Base-by-base conservation (phyloP, 345 rosid genomes). In the Firmiana major region DNA sequence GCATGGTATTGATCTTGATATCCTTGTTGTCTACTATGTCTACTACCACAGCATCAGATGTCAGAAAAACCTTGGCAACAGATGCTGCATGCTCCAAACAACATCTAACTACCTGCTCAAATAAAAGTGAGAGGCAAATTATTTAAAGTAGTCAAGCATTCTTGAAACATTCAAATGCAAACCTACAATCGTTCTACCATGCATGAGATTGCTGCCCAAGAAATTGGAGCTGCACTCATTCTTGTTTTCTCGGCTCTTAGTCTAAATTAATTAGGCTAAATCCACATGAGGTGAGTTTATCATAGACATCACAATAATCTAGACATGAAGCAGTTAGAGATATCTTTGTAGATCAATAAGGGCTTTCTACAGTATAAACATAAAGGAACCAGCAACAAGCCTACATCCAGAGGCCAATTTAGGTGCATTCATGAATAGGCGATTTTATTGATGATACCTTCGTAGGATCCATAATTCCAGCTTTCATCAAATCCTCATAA, bases 31-130 rank as follows among this genome's bases (percentile, higher is more conserved):
- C 91, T 38, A 91, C 92, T 43, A 95, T 84, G 71, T 93, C 90
- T 24, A 95, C 93, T 48, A 95, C 90, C 70, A 93, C 96, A 67
- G 93, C 94, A 82, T 93, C 95, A 0, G 92, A 87, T 60, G 89
- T 91, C 69, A 93, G 86, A 79, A 93, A 92, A 75, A 89, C 89
- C 82, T 85, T 92, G 46, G 99, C 99, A 74, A 93, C 98, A 7
- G 97, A 90, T 73, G 98, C 87, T 45, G 99, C 91, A 77, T 95
- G 88, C 90, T 93, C 99, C 86, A 95, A 74, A 80, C 96, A 95
- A 79, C 96, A 95, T 86, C 98, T 87, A 73, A 93, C 94, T 19
- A 93, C 97, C 98, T 94, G 90, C 81, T 15, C 45, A 53, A 5
- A 58, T 7, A 63, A 21, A 63, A 75, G 34, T 28, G 63, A 67